phyloP scores from a whole-genome alignment of 805 yeast species.

The Grigorovia transvaalensis region DNA sequence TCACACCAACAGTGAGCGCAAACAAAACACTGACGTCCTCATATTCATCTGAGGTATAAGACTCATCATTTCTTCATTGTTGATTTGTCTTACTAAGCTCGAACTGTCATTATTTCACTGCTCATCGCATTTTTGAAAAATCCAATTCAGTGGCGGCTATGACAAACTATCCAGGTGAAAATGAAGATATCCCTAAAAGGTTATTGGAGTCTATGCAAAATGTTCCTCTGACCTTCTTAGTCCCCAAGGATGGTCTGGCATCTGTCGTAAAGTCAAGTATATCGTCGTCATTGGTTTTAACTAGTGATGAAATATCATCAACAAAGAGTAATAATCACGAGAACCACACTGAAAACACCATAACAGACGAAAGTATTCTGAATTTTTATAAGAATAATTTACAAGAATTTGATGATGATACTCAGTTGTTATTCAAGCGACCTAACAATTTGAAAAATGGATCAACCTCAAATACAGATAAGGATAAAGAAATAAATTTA shows the following conservation, averaged over 20 bases:
- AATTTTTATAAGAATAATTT: slow-evolving; percentile 1
- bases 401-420: slow-evolving; percentile 1
- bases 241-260: slow-evolving; percentile 22
- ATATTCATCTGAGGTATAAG: no score
- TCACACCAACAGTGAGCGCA: no score
- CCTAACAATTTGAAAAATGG: slow-evolving; percentile 7
- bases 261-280: slow-evolving; percentile 2
- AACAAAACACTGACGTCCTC: no score
- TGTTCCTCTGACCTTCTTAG: slow-evolving; percentile 20
- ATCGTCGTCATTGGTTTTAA: neutral
- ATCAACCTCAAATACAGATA: neutral
- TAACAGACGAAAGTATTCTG: neutral
- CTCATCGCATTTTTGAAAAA: neutral
- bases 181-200: slow-evolving; percentile 18
- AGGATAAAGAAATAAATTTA: slow-evolving; percentile 1
- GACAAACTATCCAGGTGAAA: slow-evolving; percentile 24
- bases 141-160: slow-evolving; percentile 20
- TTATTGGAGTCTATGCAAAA: slow-evolving; percentile 17
- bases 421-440: slow-evolving; percentile 10
- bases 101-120: neutral
- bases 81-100: neutral
- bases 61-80: no score
- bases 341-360: neutral
- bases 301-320: neutral
- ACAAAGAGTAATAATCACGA: neutral